These are phyloP conservation scores for Euphrasia confusa DNA, from an alignment of 257 asterid genomes.

Conservation along the genomic window DNA sequence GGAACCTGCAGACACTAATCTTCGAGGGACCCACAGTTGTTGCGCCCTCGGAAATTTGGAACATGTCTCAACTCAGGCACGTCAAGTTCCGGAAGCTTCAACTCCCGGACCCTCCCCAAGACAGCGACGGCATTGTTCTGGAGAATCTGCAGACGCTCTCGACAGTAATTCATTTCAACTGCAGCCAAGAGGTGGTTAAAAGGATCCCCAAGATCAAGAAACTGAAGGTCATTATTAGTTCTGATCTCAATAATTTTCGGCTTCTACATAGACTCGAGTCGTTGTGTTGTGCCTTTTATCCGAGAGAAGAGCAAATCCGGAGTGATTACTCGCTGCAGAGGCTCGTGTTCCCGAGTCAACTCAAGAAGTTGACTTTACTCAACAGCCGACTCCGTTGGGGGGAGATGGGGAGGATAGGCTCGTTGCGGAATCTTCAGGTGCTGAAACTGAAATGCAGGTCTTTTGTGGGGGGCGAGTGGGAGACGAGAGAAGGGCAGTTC, in stretches of 20 bases:
- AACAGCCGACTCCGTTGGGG: background rate
- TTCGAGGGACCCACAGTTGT: background rate
- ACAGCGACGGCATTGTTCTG: background rate
- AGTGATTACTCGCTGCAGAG: background rate
- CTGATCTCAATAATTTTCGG: background rate
- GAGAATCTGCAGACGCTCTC: background rate
- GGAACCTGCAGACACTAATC: background rate
- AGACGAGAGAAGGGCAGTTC: background rate
- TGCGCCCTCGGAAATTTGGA: background rate
- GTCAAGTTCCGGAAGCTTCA: background rate
- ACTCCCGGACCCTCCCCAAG: background rate
- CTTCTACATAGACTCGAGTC: background rate
- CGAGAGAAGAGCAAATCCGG: background rate
- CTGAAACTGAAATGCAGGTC: background rate
- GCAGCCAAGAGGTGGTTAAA: background rate
- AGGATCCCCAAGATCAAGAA: conserved; percentile 3
- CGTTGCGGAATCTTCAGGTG: conserved; percentile 1
- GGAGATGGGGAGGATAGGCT: background rate
- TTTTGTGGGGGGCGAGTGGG: background rate
- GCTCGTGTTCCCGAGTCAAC: background rate
- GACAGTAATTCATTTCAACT: background rate
- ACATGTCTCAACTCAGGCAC: conserved; percentile 3
- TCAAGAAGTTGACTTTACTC: background rate
- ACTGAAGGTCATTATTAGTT: background rate
- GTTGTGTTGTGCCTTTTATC: background rate